Base-by-base conservation (phyloP, 2,329 filamentous ascomycete genomes). In the Neofusicoccum sp. region DNA sequence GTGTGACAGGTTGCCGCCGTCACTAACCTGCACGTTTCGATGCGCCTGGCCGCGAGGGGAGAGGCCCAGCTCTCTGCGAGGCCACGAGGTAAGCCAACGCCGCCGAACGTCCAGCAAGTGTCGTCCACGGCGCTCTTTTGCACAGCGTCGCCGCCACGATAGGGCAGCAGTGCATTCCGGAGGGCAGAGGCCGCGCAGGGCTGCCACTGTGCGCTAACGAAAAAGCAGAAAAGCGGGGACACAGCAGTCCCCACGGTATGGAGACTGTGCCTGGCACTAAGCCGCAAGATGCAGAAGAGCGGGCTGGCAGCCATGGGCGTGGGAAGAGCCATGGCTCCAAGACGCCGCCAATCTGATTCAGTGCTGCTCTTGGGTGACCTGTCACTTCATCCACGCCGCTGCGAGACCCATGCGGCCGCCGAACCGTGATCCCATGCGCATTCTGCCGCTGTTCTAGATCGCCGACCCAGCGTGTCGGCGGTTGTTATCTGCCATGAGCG, bases 141-240 rank as follows among this genome's bases (percentile, higher is more conserved):
- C 56, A 16, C 33, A 44, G 50, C 45, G 16, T 6, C 37, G 28
- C 16, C 16, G 22, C 44, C 45, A n/a, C 45, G 36, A 52, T 52
- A 49, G 37, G 47, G 59, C 59, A 61, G 47, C 59, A 54, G n/a
- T 54, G 59, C 59, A 34, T 50, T 41, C 14, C 45, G 45, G 41
- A 61, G 45, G 28, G 33, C 33, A 39, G 28, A 31, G 43, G 34
- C 29, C 41, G 14, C 45, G 39, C 59, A 61, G 54, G 54, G 54
- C 59, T 61, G 41, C 39, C 37, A 11, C 48, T 31, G 47, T 52
- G 39, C 47, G 59, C 59, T 61, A 61, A 50, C 58, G 45, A 50
- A 61, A 61, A 61, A 61, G 59, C 59, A 52, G 59, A 61, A 61
- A 61, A 61, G 59, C 59, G 59, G 59, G 59, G 59, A 45, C 59